These are phyloP conservation scores for Agaricus subrufescens DNA, from an alignment of 768 basidiomycete genomes.

Conservation along the genomic window DNA sequence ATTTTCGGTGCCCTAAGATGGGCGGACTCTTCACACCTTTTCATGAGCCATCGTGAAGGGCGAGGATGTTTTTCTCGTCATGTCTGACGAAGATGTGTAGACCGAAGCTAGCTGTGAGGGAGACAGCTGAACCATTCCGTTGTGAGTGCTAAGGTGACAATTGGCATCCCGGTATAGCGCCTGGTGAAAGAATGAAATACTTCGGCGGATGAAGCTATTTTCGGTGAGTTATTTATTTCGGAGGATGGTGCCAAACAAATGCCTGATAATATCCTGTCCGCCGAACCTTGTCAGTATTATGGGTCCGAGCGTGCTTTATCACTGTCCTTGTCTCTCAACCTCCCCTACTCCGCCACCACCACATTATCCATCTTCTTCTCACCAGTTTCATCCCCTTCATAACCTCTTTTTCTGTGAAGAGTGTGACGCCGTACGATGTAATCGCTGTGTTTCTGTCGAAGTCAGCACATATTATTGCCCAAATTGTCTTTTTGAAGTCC, in stretches of 20 bases:
- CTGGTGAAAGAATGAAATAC: too few species aligned
- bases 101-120: too few species aligned
- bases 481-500: slow-evolving; percentile 97
- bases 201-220: too few species aligned
- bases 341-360: slow-evolving; percentile 67
- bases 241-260: background rate
- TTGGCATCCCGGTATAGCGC: too few species aligned
- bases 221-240: background rate
- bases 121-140: too few species aligned
- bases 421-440: slow-evolving; percentile 93
- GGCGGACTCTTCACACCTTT: too few species aligned
- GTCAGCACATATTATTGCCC: slow-evolving; percentile 98
- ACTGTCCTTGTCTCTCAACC: slow-evolving; percentile 68
- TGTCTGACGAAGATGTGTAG: too few species aligned
- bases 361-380: slow-evolving; percentile 69
- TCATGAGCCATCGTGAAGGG: too few species aligned
- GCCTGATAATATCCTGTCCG: background rate
- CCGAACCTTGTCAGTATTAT: slow-evolving; percentile 12
- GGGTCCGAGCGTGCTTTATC: slow-evolving; percentile 47
- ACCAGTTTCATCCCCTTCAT: slow-evolving; percentile 79
- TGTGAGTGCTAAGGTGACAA: too few species aligned
- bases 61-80: too few species aligned
- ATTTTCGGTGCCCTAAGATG: too few species aligned
- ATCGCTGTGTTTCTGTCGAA: slow-evolving; percentile 88
- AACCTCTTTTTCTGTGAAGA: slow-evolving; percentile 96